These are phyloP conservation scores for Colletotrichum tabaci DNA, from an alignment of 2,329 filamentous ascomycete genomes.

Conservation along the genomic window DNA sequence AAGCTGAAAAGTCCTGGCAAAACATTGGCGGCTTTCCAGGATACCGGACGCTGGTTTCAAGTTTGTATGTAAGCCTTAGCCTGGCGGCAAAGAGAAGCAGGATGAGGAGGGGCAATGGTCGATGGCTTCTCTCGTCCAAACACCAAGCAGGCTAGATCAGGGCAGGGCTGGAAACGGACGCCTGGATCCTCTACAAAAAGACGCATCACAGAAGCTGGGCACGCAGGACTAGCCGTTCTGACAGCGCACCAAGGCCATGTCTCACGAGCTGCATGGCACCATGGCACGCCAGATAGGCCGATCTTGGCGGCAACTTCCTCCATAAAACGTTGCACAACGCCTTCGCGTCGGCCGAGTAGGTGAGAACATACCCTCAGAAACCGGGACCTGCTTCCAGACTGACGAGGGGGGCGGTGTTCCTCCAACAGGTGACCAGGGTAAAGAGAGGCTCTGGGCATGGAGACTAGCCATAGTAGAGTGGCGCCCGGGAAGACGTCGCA, in stretches of 20 bases:
- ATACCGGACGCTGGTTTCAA: conserved; percentile 8
- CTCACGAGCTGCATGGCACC: conserved; percentile 27
- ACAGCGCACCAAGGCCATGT: conserved; percentile 34
- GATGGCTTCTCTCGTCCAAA: conserved; percentile 11
- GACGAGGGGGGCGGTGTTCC: not conserved
- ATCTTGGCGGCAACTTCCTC: conserved; percentile 3
- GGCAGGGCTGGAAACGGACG: not conserved
- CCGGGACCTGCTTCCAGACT: not conserved
- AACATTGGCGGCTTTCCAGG: not conserved
- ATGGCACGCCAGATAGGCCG: conserved; percentile 25
- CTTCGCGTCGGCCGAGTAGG: conserved; percentile 29
- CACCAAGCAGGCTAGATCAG: conserved; percentile 9
- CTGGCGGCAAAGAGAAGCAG: conserved; percentile 7
- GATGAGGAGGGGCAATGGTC: conserved; percentile 9
- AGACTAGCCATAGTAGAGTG: conserved; percentile 5
- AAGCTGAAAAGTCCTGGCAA: not conserved
- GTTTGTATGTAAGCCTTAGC: not conserved
- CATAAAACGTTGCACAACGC: conserved; percentile 12
- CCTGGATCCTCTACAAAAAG: conserved; percentile 13
- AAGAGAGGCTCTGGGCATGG: conserved; percentile 8
- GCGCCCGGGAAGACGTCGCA: conserved; percentile 13
- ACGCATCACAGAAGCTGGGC: conserved; percentile 17
- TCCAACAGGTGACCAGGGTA: conserved; percentile 8
- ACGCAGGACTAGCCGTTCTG: conserved; percentile 23
- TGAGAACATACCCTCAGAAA: conserved; percentile 8